A percentile compares a stretch with the other conserved stretches of the same genome.
These are phyloP conservation scores for Diutina mesorugosa DNA, from an alignment of 1,139 yeast species.

Conservation along the genomic window DNA sequence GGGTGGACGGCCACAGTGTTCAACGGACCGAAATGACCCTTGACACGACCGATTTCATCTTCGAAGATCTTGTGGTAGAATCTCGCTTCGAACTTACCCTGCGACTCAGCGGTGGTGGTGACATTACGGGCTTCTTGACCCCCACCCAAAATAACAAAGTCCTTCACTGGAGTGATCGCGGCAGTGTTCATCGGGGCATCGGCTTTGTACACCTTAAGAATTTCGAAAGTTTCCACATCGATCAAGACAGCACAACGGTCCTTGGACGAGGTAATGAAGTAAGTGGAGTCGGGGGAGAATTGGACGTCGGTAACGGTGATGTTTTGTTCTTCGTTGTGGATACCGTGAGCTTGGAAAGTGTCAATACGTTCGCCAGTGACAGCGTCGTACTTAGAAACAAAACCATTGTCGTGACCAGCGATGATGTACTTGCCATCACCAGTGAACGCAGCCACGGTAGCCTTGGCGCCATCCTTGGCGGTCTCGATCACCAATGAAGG, in stretches of 20 bases:
- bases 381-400: slow-evolving; percentile 69
- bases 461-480: slow-evolving; percentile 49
- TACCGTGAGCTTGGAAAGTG: slow-evolving; percentile 51
- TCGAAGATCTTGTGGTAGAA: slow-evolving; percentile 89
- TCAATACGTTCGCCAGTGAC: slow-evolving; percentile 57
- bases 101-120: slow-evolving; percentile 86
- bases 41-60: slow-evolving; percentile 93
- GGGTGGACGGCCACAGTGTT: slow-evolving; percentile 93
- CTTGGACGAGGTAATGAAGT: slow-evolving; percentile 85
- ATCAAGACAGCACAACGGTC: slow-evolving; percentile 79
- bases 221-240: slow-evolving; percentile 63
- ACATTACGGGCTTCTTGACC: slow-evolving; percentile 99
- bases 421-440: slow-evolving; percentile 61
- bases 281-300: slow-evolving; percentile 72
- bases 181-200: slow-evolving; percentile 97
- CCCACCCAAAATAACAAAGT: slow-evolving; percentile 90
- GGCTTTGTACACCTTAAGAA: slow-evolving; percentile 66
- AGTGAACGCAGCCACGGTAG: slow-evolving; percentile 84
- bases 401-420: slow-evolving; percentile 84
- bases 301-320: slow-evolving; percentile 70
- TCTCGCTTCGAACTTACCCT: slow-evolving; percentile 96
- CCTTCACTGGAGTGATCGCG: slow-evolving; percentile 83
- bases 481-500: slow-evolving; percentile 59
- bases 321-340: slow-evolving; percentile 42
- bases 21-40: slow-evolving; percentile 98